Conservation (phyloP, 495 filamentous ascomycete species). For the Penicillium mononematosum region DNA sequence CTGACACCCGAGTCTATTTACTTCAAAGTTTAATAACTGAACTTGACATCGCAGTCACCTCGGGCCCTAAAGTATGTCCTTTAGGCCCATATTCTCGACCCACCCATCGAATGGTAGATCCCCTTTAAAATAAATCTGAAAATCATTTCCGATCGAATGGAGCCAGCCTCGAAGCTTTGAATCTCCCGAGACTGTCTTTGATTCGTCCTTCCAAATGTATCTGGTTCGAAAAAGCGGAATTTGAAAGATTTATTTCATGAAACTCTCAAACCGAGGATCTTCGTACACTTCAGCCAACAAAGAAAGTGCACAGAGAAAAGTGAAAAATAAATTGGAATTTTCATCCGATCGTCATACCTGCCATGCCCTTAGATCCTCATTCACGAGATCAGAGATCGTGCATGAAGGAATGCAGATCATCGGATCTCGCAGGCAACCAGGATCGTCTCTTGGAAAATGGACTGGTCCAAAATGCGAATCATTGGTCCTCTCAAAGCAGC, state of each 20-base stretch:
- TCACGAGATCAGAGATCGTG: slow-evolving; percentile 29
- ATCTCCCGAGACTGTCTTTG: background rate
- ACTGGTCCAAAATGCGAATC: background rate
- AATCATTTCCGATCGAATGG: background rate
- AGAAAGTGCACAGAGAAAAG: background rate
- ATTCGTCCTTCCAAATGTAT: background rate
- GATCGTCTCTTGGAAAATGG: slow-evolving; percentile 5
- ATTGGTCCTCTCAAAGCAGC: background rate
- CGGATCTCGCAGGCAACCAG: slow-evolving; percentile 22
- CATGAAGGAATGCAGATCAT: slow-evolving; percentile 38
- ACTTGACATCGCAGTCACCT: slow-evolving; percentile 14
- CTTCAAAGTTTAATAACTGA: slow-evolving; percentile 5
- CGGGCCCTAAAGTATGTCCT: slow-evolving; percentile 1
- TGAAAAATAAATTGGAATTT: slow-evolving; percentile 7
- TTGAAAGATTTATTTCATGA: background rate
- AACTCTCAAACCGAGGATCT: background rate
- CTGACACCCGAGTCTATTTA: background rate
- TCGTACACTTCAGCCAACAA: background rate
- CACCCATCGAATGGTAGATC: background rate
- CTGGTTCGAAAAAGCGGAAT: background rate
- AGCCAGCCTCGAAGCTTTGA: background rate
- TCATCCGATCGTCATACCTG: slow-evolving; percentile 18
- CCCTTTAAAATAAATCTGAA: background rate
- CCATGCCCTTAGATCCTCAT: slow-evolving; percentile 4
- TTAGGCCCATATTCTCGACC: background rate